A percentile compares a stretch with the other conserved stretches of the same genome.
Evolutionary conservation across 495 filamentous ascomycete species (phyloP).

Genomic region (Lophiotrema nucula): DNA sequence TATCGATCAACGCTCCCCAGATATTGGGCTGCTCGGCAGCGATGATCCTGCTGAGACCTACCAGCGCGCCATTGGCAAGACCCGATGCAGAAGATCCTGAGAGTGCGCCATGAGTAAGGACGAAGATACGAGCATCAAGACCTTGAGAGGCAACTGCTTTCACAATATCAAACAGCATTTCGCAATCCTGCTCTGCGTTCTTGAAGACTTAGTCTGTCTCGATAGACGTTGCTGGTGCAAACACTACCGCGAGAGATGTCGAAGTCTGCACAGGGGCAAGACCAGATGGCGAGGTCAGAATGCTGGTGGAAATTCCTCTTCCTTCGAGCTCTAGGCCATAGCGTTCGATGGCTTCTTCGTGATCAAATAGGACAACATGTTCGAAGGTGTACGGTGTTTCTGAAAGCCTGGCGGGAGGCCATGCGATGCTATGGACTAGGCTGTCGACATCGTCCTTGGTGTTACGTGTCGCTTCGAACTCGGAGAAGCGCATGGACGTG

Average conservation of each 20-base stretch:
- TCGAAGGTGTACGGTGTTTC: background rate
- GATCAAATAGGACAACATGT: background rate
- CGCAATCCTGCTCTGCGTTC: background rate
- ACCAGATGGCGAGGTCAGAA: background rate
- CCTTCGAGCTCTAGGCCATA: background rate
- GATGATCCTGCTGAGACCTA: conserved; percentile 3
- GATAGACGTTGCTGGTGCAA: background rate
- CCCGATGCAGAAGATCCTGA: background rate
- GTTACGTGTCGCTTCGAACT: conserved; percentile 37
- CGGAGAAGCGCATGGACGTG: conserved; percentile 43
- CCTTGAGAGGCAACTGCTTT: background rate
- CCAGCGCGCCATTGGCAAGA: background rate
- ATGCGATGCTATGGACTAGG: conserved; percentile 36
- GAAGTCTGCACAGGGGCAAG: background rate
- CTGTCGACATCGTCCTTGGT: conserved; percentile 40
- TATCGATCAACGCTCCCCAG: conserved; percentile 45
- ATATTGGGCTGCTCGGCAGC: conserved; percentile 42
- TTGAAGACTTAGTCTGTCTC: background rate
- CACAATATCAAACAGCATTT: background rate
- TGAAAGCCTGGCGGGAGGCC: background rate
- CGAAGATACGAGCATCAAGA: background rate
- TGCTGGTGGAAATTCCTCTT: background rate
- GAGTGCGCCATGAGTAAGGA: background rate
- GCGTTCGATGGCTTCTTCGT: background rate
- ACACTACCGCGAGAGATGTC: background rate